Conservation (phyloP, 73 alveolate genomes). For the Paramecium sonneborni region DNA sequence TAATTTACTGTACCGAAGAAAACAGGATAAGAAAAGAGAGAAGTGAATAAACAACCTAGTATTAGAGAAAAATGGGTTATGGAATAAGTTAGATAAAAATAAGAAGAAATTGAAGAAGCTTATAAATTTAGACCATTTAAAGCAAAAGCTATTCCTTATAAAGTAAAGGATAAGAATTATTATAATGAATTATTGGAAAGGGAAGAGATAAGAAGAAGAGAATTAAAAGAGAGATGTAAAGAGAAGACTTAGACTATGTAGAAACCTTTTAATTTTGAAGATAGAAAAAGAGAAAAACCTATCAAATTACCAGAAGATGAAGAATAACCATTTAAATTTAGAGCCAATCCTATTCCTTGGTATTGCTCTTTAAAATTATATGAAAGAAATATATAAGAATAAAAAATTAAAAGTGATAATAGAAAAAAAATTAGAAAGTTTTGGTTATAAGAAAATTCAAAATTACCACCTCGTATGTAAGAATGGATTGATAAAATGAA, state of each 20-base stretch:
- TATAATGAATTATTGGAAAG: constrained; percentile 21
- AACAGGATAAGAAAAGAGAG: constrained; percentile 6
- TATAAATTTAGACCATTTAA: constrained; percentile 32
- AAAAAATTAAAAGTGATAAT: neutral
- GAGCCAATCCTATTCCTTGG: constrained; percentile 56
- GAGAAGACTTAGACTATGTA: neutral
- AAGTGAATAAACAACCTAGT: neutral
- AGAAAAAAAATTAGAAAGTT: constrained; percentile 30
- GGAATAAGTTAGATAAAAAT: neutral
- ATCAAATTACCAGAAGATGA: neutral
- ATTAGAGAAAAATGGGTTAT: constrained; percentile 32
- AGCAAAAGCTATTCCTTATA: constrained; percentile 5
- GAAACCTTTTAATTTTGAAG: constrained; percentile 21
- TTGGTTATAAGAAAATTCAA: constrained; percentile 26
- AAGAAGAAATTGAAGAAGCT: neutral
- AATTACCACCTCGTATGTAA: constrained; percentile 41
- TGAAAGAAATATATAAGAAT: neutral
- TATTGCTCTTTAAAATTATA: constrained; percentile 36
- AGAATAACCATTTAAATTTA: neutral
- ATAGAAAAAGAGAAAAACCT: neutral
- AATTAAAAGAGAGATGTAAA: neutral
- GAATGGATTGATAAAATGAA: neutral
- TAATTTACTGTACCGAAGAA: constrained; percentile 11
- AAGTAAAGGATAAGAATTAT: constrained; percentile 21
- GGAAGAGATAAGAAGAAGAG: constrained; percentile 41